Evolutionary conservation across 306 rosid genomes (phyloP).

Genomic region (Prunus salicina): DNA sequence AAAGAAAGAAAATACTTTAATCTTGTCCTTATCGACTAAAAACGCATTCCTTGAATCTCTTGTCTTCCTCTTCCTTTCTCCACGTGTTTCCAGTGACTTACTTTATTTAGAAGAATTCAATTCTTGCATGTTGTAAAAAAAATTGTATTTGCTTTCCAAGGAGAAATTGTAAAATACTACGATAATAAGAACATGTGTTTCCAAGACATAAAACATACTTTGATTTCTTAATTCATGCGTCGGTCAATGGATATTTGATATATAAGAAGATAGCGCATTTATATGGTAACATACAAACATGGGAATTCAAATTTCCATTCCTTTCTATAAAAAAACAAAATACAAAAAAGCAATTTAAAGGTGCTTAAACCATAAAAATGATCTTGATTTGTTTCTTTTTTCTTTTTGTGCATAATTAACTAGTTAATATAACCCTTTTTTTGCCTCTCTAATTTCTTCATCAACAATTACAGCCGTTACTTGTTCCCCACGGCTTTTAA

Average conservation of each 20-base stretch:
- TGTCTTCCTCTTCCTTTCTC: background rate
- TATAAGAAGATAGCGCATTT: background rate
- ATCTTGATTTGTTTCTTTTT: background rate
- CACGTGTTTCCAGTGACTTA: background rate
- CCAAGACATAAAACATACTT: background rate
- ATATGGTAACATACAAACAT: background rate
- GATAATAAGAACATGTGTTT: no score
- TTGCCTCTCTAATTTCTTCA: background rate
- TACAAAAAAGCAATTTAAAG: background rate
- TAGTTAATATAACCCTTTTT: background rate
- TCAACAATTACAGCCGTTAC: conserved; percentile 12
- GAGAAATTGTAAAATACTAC: no score
- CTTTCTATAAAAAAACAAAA: background rate
- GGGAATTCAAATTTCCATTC: background rate
- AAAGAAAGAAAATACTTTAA: background rate
- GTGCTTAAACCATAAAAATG: background rate
- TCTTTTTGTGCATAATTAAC: background rate
- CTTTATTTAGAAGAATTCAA: background rate
- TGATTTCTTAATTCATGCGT: background rate
- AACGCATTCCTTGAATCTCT: background rate
- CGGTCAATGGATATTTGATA: no score
- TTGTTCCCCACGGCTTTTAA: conserved; percentile 26
- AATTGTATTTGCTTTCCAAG: no score
- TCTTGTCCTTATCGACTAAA: background rate
- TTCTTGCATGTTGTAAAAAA: background rate